These are phyloP conservation scores for Candida boidinii DNA, from an alignment of 805 yeast species.

Conservation along the genomic window DNA sequence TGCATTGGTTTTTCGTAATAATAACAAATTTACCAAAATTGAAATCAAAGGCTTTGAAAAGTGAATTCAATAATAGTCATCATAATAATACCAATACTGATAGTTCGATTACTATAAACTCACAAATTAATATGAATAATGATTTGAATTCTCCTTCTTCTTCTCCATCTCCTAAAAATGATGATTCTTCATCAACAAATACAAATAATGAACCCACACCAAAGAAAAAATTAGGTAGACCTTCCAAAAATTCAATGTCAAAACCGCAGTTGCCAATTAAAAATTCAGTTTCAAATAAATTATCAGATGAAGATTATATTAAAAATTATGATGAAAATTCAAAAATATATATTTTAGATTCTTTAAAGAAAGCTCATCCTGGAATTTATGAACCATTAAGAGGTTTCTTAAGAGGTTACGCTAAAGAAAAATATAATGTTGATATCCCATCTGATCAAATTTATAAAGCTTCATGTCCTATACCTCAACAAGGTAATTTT, in stretches of 20 bases:
- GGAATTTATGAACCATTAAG: conserved; percentile 45
- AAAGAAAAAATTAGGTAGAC: not conserved
- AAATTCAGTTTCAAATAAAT: too few relatives aligned
- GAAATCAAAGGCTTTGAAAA: conserved; percentile 2
- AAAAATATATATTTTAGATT: conserved; percentile 62
- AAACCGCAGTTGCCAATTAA: too few relatives aligned
- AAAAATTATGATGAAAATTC: too few relatives aligned
- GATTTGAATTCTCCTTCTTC: too few relatives aligned
- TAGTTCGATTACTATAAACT: not conserved
- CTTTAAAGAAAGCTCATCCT: conserved; percentile 53
- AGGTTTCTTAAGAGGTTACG: conserved; percentile 57
- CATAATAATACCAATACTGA: not conserved
- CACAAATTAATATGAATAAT: too few relatives aligned
- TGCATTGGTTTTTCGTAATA: conserved; percentile 86
- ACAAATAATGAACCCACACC: not conserved
- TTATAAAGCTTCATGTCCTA: conserved; percentile 25
- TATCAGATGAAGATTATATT: not conserved
- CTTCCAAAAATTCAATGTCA: not conserved
- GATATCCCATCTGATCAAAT: conserved; percentile 39
- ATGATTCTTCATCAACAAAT: too few relatives aligned
- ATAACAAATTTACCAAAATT: conserved; percentile 43
- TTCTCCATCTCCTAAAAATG: too few relatives aligned
- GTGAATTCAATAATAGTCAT: not conserved
- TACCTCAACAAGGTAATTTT: conserved; percentile 80
- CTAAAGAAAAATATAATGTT: conserved; percentile 50